Conservation (phyloP, 371 early-diverging fungal genomes). For the Lichtheimia hyalospora region DNA sequence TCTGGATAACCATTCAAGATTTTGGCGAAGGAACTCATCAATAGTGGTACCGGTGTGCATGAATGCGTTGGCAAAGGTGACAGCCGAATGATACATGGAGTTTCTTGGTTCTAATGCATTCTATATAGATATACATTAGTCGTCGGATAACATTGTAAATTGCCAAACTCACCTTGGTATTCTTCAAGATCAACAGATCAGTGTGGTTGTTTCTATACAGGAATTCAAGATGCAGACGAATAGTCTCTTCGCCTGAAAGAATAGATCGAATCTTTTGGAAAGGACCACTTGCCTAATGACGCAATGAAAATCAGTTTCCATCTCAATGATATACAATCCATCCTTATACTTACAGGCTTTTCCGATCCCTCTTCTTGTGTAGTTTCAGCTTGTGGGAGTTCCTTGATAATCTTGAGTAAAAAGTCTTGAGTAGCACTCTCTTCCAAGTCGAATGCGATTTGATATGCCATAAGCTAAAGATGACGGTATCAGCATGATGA, state of each 20-base stretch:
- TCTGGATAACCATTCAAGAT: constrained; percentile 96
- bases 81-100: constrained; percentile 92
- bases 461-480: constrained; percentile 81
- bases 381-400: constrained; percentile 48
- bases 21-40: constrained; percentile 97
- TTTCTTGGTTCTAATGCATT: constrained; percentile 87
- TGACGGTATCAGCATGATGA: background rate
- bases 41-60: constrained; percentile 99
- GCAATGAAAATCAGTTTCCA: background rate
- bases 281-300: constrained; percentile 24
- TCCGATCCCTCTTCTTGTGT: constrained; percentile 25
- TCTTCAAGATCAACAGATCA: constrained; percentile 91
- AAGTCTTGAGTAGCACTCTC: constrained; percentile 95
- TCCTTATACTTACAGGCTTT: background rate
- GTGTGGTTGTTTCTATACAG: constrained; percentile 93
- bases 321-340: background rate
- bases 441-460: constrained; percentile 97
- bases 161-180: constrained; percentile 67
- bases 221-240: constrained; percentile 91
- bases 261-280: constrained; percentile 71
- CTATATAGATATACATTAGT: constrained; percentile 26
- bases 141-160: too few relatives aligned
- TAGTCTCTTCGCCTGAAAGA: constrained; percentile 85
- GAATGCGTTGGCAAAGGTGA: constrained; percentile 97
- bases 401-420: constrained; percentile 68